A percentile compares a stretch with the other conserved stretches of the same genome.
Evolutionary conservation across 768 basidiomycete species (phyloP).

Genomic region (Trametes maxima): DNA sequence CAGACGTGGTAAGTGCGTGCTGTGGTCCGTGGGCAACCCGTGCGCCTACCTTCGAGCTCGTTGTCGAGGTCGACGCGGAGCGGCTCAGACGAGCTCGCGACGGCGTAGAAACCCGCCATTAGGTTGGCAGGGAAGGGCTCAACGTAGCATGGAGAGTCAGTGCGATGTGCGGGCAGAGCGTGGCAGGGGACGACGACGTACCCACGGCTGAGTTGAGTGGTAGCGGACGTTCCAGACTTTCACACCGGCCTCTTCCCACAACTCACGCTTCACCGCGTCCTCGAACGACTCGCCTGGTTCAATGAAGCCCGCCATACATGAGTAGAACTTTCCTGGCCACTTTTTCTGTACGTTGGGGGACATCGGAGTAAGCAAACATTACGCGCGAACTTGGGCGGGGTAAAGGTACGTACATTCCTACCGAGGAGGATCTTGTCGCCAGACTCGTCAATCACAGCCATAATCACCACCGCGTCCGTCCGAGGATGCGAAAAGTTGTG

Average conservation of each 20-base stretch:
- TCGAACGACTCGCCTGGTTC: constrained; percentile 96
- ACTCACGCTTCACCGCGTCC: constrained; percentile 88
- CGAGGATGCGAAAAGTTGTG: constrained; percentile 86
- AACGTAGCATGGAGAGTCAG: neutral
- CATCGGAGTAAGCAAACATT: neutral
- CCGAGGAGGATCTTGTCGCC: constrained; percentile 87
- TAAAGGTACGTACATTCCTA: constrained; percentile 59
- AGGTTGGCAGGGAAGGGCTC: constrained; percentile 90
- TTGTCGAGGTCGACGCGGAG: constrained; percentile 91
- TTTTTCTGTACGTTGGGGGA: constrained; percentile 47
- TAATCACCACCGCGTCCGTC: constrained; percentile 90
- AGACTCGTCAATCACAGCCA: constrained; percentile 78
- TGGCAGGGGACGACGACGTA: constrained; percentile 35
- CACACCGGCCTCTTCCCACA: constrained; percentile 97
- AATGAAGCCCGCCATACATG: constrained; percentile 90
- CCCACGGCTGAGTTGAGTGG: constrained; percentile 89
- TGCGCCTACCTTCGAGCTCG: constrained; percentile 79
- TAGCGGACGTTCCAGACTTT: constrained; percentile 81
- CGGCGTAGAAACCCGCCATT: constrained; percentile 90
- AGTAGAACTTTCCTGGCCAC: constrained; percentile 68
- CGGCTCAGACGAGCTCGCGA: constrained; percentile 69
- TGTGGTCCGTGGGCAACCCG: neutral
- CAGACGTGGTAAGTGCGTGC: neutral
- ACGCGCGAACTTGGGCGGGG: neutral
- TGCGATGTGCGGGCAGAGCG: neutral